Percentiles rank a stretch among this genome's conserved stretches.
Conservation (phyloP, 148 eudicot genomes). For the Diospyros lotus region DNA sequence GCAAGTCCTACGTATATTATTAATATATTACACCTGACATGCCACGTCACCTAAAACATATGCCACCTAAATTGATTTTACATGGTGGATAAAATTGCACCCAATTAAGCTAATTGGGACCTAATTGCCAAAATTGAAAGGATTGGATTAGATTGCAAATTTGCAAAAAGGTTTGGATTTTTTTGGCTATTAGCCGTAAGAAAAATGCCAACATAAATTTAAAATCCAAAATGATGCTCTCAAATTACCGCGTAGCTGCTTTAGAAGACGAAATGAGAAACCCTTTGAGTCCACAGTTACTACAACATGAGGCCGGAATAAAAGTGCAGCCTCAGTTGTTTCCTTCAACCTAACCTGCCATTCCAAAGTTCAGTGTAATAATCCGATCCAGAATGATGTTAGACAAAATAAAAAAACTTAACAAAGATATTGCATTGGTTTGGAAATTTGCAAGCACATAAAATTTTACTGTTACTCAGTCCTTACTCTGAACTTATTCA, state of each 20-base stretch:
- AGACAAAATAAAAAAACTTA: background rate
- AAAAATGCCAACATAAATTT: too few species aligned
- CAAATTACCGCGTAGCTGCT: constrained; percentile 64
- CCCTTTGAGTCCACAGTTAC: constrained; percentile 92
- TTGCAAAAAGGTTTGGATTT: too few species aligned
- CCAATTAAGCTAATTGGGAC: too few species aligned
- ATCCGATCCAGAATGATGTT: background rate
- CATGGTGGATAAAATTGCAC: too few species aligned
- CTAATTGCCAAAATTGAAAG: too few species aligned
- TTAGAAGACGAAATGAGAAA: constrained; percentile 86
- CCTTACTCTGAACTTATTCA: constrained; percentile 69
- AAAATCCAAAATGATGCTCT: background rate
- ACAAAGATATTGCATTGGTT: background rate
- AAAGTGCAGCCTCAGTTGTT: constrained; percentile 63
- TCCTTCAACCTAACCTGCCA: constrained; percentile 64
- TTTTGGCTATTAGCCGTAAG: too few species aligned
- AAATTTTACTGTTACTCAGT: background rate
- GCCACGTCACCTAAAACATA: too few species aligned
- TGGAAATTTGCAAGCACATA: background rate
- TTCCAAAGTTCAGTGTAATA: constrained; percentile 22
- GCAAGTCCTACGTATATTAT: too few species aligned
- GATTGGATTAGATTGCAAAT: too few species aligned
- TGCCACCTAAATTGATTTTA: too few species aligned
- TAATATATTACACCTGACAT: too few species aligned
- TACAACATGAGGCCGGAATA: constrained; percentile 77